Evolutionary conservation across 768 basidiomycete species (phyloP), one percentile per base, ranked within the genome.

Genomic region (Crepidotus variabilis): DNA sequence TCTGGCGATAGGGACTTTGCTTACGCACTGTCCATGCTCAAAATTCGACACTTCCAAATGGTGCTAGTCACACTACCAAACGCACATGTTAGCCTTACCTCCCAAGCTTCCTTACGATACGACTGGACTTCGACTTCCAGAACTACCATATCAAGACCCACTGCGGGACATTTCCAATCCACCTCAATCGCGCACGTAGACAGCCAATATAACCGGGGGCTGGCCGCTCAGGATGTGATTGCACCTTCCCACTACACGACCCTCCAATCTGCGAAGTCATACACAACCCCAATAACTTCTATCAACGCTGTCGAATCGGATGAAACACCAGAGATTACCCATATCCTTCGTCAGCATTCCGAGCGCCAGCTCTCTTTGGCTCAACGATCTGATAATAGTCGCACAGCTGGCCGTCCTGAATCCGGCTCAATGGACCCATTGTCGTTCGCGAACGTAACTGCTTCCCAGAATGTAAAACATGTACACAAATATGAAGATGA

Each of bases 91-190:
- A 75, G 66, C 51, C 70, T 81, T 43, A 74, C 72, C 55, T 70
- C 70, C 21, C 82, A 82, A 58, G 81, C 82, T 1, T 76, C 79
- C 1, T 63, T 69, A 1, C 75, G 76, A 55, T 63, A 77, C 32
- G 75, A 79, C 51, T 84, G 82, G 83, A 43, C 39, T 43, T 20
- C 13, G 11, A 43, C 39, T 4, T 5, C 18, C 39, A 3, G 13
- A 11, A 43, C 4, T 14, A 5, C 39, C 11, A 11, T 5, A 16
- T 5, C 13, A 20, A 14, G 18, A 11, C 18, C 39, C 4, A 20
- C 3, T 11, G 28, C 8, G 2, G 39, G 5, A 43, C 39, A 14
- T 43, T 11, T 43, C 39, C 39, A 5, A 16, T 20, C 39, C 13
- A 5, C 39, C 11, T 43, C 39, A 11, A 16, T 11, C 39, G 3